A percentile compares a stretch with the other conserved stretches of the same genome.
Evolutionary conservation across 805 yeast species (phyloP).

Genomic region (Metschnikowia dekortorum): DNA sequence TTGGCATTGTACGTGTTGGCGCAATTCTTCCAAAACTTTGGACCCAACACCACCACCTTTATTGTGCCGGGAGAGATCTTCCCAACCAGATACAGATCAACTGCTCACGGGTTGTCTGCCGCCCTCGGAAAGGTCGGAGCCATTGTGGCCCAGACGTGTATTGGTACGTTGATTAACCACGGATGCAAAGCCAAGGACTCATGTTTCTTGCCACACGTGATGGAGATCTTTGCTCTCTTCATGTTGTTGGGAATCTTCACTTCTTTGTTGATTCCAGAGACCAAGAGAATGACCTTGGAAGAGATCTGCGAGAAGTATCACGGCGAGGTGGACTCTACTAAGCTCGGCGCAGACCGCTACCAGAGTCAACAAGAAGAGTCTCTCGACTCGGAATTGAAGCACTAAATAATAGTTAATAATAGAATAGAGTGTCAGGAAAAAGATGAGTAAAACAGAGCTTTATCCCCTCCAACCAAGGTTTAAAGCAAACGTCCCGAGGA

Average conservation of each 20-base stretch:
- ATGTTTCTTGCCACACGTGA: slow-evolving; percentile 87
- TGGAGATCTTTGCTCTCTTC: slow-evolving; percentile 90
- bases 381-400: slow-evolving; percentile 28
- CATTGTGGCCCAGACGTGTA: slow-evolving; percentile 81
- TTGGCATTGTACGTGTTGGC: slow-evolving; percentile 74
- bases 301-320: slow-evolving; percentile 76
- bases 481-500: too few species aligned
- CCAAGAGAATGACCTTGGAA: slow-evolving; percentile 88
- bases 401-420: slow-evolving; percentile 6
- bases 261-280: slow-evolving; percentile 76
- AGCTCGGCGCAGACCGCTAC: slow-evolving; percentile 37
- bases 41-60: slow-evolving; percentile 91
- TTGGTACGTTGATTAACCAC: slow-evolving; percentile 80
- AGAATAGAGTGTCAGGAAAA: not conserved
- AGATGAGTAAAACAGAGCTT: too few species aligned
- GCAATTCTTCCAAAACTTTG: slow-evolving; percentile 88
- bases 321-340: slow-evolving; percentile 61
- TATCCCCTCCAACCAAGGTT: too few species aligned
- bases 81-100: slow-evolving; percentile 94
- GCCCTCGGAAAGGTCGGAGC: slow-evolving; percentile 93
- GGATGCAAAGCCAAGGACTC: slow-evolving; percentile 57
- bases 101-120: slow-evolving; percentile 94
- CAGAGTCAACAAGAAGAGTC: slow-evolving; percentile 26
- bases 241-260: slow-evolving; percentile 75
- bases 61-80: slow-evolving; percentile 86